Base-by-base conservation (phyloP, 192 early-diverging fungal species). In the Gryganskiella cystojenkinii region DNA sequence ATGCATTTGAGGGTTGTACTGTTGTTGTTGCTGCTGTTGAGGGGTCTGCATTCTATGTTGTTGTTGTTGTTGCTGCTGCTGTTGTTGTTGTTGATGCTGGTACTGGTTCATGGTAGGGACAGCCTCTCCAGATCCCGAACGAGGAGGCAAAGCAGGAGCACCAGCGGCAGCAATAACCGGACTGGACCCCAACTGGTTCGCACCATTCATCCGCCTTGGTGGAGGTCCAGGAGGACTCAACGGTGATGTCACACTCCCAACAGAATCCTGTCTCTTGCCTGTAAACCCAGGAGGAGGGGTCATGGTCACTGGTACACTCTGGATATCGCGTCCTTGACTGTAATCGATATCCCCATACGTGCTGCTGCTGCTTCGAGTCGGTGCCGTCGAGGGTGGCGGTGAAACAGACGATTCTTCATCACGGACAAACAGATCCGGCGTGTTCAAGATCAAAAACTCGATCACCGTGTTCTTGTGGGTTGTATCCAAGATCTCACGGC, bases 401-500 rank as follows among this genome's bases (percentile, higher is more conserved):
- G 30, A n/a, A 30, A 25, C 9, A 10, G 58, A 62, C 13, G 69
- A 43, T 27, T 56, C 46, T 55, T 59, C 47, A 52, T 44, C 34
- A 4, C 49, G 31, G 28, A 49, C 49, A 47, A 79, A 80, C 17
- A 83, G 54, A 22, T 68, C 25, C 0, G 37, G 58, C 5, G 85
- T 81, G 61, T 92, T 81, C 49, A 81, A 64, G 54, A 94, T 89
- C 55, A 93, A 71, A 59, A 88, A 92, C 62, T 91, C 90, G 31
- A 94, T 88, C 0, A 84, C 85, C 49, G 86, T 75, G 80, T 92
- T 94, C 61, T 90, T 93, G 43, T 83, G 85, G 11, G 83, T 84
- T 90, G 93, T 94, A 56, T 94, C 91, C 43, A 87, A 60, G 63
- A 94, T 86, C 67, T 93, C 92, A 20, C 76, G 73, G 19, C 82